Base-by-base conservation (phyloP, 768 basidiomycete species). In the Amanita inopinata region DNA sequence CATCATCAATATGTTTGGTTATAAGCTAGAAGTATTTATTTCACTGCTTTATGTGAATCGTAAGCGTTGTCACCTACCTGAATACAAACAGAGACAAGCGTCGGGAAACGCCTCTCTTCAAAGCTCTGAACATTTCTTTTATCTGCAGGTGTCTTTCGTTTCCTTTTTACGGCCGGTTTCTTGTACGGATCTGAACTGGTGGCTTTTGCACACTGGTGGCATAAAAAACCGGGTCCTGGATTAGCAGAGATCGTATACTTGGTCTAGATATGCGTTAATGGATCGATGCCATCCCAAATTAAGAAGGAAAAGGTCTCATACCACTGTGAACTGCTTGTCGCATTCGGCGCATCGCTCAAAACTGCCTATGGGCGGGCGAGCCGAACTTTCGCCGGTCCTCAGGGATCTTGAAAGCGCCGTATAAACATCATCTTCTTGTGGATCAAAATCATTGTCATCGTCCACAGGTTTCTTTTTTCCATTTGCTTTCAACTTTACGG, bases 101-200 rank as follows among this genome's bases (percentile, higher is more conserved):
- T 74, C 0, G 79, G 80, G 22, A 90, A 71, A 3, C 74, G 69
- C 39, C 65, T 74, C 50, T 83, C 78, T 56, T 91, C 85, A 48
- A 82, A 83, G 37, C 72, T 67, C 3, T 76, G 66, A 1, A 92
- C 63, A 19, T 68, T 79, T 12, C 83, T 76, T 55, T 74, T 83
- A 23, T 90, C 85, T 1, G 69, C 66, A 0, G 75, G 70, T 0
- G 69, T 60, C 50, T 76, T 82, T 39, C 79, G 76, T 57, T 80
- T 86, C 43, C 69, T 69, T 0, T 76, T 73, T 20, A 62, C 61
- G 5, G 70, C 62, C 12, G 80, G 69, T 50, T 88, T 90, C 59
- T 92, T 94, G 65, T 93, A 93, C 0, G 89, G 89, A 52, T 92
- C 86, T 1, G 66, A 64, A 4, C 87, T 90, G 2, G 78, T 73